Percentiles rank a stretch among this genome's conserved stretches.
phyloP scores from a whole-genome alignment of 352 stramenopile genomes.

The Globisporangium abappressorium region DNA sequence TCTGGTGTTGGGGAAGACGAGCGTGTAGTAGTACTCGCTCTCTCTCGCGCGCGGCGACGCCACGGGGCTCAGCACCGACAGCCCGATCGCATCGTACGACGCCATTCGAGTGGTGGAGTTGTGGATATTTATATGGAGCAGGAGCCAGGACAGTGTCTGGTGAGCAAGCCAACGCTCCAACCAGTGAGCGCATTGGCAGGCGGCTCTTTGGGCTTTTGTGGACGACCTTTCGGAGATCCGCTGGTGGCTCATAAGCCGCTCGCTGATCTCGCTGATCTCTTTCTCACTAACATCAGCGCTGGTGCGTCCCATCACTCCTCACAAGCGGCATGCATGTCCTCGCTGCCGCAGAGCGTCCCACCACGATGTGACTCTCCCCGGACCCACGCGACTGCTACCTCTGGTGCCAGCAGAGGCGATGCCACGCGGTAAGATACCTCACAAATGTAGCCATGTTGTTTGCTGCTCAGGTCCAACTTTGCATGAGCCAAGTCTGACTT shows the following conservation, averaged over 20 bases:
- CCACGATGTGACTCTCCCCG: constrained; percentile 34
- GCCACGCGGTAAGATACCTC: constrained; percentile 19
- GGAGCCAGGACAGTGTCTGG: background rate
- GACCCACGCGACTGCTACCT: background rate
- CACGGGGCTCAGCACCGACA: constrained; percentile 41
- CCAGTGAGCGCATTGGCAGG: background rate
- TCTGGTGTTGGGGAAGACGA: constrained; percentile 60
- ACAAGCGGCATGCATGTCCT: constrained; percentile 43
- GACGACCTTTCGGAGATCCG: constrained; percentile 8
- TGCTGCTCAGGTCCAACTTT: background rate
- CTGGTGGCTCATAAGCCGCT: background rate
- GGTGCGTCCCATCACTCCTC: background rate
- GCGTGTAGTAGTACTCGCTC: constrained; percentile 67
- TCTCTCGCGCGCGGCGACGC: constrained; percentile 37
- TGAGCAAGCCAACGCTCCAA: background rate
- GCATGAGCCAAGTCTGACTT: background rate
- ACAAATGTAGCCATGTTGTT: background rate
- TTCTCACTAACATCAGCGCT: background rate
- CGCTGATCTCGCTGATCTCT: background rate
- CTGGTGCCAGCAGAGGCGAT: constrained; percentile 4
- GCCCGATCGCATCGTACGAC: constrained; percentile 41
- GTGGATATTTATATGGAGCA: background rate
- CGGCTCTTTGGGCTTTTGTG: background rate
- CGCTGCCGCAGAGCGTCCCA: constrained; percentile 15
- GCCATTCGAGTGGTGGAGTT: constrained; percentile 18